These are phyloP conservation scores for Dichotomopilus funicola DNA, from an alignment of 2,329 filamentous ascomycete species.

Conservation along the genomic window DNA sequence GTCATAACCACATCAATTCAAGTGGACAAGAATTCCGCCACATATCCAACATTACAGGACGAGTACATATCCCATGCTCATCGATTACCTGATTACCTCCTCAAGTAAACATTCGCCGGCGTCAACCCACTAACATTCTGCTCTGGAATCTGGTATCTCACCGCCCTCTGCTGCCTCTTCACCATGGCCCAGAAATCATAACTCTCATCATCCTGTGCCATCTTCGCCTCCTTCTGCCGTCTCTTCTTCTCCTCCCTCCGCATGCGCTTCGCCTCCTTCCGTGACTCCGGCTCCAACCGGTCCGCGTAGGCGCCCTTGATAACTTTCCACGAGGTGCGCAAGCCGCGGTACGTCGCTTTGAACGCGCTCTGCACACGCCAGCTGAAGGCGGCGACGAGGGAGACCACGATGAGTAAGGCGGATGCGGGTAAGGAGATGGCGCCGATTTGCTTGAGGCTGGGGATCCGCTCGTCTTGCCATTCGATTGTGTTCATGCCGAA, in stretches of 20 bases:
- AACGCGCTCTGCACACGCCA: constrained; percentile 34
- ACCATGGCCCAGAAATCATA: constrained; percentile 39
- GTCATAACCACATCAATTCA: too few species aligned
- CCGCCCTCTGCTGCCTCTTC: constrained; percentile 24
- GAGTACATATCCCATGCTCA: too few species aligned
- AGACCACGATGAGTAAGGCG: constrained; percentile 40
- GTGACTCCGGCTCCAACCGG: constrained; percentile 26
- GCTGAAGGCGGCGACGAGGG: constrained; percentile 52
- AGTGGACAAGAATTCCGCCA: too few species aligned
- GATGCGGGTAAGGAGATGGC: constrained; percentile 44
- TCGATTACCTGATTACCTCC: not conserved
- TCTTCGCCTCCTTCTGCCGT: constrained; percentile 21
- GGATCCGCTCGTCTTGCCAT: constrained; percentile 46
- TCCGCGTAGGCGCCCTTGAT: constrained; percentile 7
- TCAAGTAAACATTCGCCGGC: not conserved
- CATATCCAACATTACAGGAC: too few species aligned
- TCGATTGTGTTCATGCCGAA: constrained; percentile 61
- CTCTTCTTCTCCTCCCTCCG: constrained; percentile 21
- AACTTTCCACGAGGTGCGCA: constrained; percentile 16
- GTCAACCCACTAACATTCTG: constrained; percentile 24
- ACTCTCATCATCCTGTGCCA: constrained; percentile 26
- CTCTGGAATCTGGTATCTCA: constrained; percentile 33
- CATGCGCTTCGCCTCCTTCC: constrained; percentile 23
- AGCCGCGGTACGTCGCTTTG: constrained; percentile 22
- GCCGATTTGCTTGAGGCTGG: constrained; percentile 40